Evolutionary conservation across 805 yeast species (phyloP).

Genomic region (Torulaspora microellipsoides): DNA sequence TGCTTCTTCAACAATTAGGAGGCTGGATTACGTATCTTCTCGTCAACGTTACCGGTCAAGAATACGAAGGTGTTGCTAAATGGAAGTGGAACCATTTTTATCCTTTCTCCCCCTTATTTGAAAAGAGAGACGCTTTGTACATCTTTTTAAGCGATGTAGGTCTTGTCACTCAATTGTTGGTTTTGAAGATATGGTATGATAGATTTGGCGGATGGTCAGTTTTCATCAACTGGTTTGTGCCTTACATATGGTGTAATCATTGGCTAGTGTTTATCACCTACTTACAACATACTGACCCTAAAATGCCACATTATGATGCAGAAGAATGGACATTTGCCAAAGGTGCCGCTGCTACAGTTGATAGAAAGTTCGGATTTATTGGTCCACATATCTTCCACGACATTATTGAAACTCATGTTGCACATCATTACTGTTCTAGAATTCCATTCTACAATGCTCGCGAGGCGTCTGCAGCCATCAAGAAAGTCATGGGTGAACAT

Average conservation of each 20-base stretch:
- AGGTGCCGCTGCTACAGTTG: slow-evolving; percentile 88
- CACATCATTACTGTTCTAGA: slow-evolving; percentile 78
- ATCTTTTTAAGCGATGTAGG: slow-evolving; percentile 73
- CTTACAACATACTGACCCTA: slow-evolving; percentile 77
- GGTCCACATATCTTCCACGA: slow-evolving; percentile 81
- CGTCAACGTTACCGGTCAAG: slow-evolving; percentile 75
- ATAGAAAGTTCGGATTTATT: slow-evolving; percentile 74
- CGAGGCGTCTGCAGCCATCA: slow-evolving; percentile 70
- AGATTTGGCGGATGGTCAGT: slow-evolving; percentile 60
- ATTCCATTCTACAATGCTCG: slow-evolving; percentile 88
- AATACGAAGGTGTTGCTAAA: slow-evolving; percentile 44
- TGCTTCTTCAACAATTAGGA: slow-evolving; percentile 65
- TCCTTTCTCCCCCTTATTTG: slow-evolving; percentile 72
- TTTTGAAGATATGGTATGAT: slow-evolving; percentile 56
- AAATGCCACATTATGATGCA: slow-evolving; percentile 75
- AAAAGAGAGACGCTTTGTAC: slow-evolving; percentile 65
- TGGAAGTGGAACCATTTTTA: slow-evolving; percentile 61
- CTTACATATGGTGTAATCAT: slow-evolving; percentile 78
- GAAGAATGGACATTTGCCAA: slow-evolving; percentile 79
- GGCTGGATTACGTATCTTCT: slow-evolving; percentile 70
- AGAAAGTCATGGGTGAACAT: slow-evolving; percentile 80
- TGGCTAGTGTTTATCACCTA: slow-evolving; percentile 86
- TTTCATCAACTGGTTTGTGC: slow-evolving; percentile 66
- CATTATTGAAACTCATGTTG: slow-evolving; percentile 85
- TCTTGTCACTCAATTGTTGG: slow-evolving; percentile 46